A percentile compares a stretch with the other conserved stretches of the same genome.
phyloP scores from a whole-genome alignment of 2,329 filamentous ascomycete species.

The Apiospora aurea region DNA sequence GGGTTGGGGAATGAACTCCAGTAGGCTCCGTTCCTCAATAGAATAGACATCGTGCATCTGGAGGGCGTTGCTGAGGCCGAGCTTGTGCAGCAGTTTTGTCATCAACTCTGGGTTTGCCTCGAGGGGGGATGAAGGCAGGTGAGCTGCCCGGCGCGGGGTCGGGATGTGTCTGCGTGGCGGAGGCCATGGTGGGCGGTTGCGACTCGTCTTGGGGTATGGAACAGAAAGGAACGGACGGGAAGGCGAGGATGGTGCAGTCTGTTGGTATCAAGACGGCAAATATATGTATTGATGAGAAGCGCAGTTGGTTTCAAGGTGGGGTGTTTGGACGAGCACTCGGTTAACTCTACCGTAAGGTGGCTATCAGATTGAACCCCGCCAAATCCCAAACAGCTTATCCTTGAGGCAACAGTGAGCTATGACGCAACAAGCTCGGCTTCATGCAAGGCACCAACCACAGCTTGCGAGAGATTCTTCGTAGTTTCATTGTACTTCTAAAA shows the following conservation, averaged over 20 bases:
- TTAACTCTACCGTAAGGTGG: not conserved
- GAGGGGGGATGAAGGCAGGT: conserved; percentile 64
- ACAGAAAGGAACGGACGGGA: not conserved
- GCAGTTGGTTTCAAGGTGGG: not conserved
- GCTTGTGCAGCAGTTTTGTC: conserved; percentile 79
- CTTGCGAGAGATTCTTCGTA: not conserved
- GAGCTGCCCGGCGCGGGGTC: conserved; percentile 46
- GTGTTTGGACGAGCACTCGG: not conserved
- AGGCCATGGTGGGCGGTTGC: not conserved
- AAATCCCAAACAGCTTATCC: conserved; percentile 8
- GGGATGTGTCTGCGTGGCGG: conserved; percentile 41
- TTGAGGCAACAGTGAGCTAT: not conserved
- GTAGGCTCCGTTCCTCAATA: conserved; percentile 82
- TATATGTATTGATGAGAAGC: not conserved
- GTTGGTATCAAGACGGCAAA: too few relatives aligned
- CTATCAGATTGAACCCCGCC: not conserved
- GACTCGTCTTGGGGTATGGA: not conserved
- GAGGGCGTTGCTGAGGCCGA: conserved; percentile 81
- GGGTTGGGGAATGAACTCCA: conserved; percentile 87
- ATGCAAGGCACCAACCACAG: conserved; percentile 2
- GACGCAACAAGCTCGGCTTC: not conserved
- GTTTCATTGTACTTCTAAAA: too few relatives aligned
- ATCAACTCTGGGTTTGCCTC: conserved; percentile 88
- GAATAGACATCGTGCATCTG: conserved; percentile 91
- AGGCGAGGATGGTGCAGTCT: not conserved